A percentile compares a stretch with the other conserved stretches of the same genome.
Conservation (phyloP, 2,329 filamentous ascomycete species). For the Fusarium tricinctum region DNA sequence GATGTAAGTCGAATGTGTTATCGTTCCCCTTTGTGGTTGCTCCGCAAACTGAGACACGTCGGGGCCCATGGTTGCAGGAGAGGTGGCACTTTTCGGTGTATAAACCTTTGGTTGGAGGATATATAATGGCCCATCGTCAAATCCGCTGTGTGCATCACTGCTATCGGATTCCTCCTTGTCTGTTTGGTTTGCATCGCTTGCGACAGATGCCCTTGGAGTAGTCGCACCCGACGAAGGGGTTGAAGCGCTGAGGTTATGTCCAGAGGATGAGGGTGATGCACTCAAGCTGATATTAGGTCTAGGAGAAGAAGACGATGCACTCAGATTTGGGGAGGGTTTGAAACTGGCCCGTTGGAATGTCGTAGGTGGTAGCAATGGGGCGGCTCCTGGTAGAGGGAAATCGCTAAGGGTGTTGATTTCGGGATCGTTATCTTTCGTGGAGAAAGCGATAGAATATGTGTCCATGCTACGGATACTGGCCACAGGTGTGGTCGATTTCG, state of each 20-base stretch:
- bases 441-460: slow-evolving; percentile 26
- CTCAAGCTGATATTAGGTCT: slow-evolving; percentile 27
- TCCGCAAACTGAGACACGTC: slow-evolving; percentile 25
- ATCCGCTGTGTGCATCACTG: slow-evolving; percentile 22
- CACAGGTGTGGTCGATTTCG: slow-evolving; percentile 28
- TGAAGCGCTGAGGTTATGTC: slow-evolving; percentile 9
- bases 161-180: slow-evolving; percentile 24
- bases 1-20: slow-evolving; percentile 32
- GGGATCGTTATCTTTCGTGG: slow-evolving; percentile 22
- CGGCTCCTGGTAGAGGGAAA: slow-evolving; percentile 47
- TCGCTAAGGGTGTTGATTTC: slow-evolving; percentile 48
- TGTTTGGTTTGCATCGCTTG: slow-evolving; percentile 17
- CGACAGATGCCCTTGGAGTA: slow-evolving; percentile 30
- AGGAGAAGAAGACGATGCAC: slow-evolving; percentile 24
- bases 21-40: slow-evolving; percentile 32
- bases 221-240: slow-evolving; percentile 23
- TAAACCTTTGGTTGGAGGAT: slow-evolving; percentile 71
- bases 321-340: slow-evolving; percentile 26
- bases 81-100: slow-evolving; percentile 65
- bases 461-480: slow-evolving; percentile 44
- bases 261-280: slow-evolving; percentile 35
- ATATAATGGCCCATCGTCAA: slow-evolving; percentile 60
- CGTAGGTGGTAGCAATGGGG: slow-evolving; percentile 47
- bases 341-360: slow-evolving; percentile 37
- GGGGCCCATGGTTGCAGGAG: slow-evolving; percentile 58